phyloP scores from a whole-genome alignment of 805 yeast genomes.

The Wickerhamomyces tratensis region DNA sequence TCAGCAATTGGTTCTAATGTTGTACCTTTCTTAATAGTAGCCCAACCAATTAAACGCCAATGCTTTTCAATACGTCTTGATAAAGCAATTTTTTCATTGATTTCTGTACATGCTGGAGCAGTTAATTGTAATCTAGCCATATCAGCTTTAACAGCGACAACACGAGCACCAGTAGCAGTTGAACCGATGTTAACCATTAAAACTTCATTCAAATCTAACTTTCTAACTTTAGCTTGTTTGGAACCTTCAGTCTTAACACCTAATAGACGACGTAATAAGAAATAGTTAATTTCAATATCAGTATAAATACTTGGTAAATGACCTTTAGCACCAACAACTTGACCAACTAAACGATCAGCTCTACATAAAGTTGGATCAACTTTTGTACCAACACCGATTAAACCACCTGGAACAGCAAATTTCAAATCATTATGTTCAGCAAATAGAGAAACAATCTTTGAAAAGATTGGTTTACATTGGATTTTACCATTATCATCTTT shows the following conservation, averaged over 20 bases:
- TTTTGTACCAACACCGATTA: conserved; percentile 98
- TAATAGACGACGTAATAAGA: conserved; percentile 88
- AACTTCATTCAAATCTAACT: conserved; percentile 88
- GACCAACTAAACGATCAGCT: conserved; percentile 98
- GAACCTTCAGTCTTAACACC: conserved; percentile 99
- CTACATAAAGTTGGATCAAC: conserved; percentile 98
- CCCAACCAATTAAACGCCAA: conserved; percentile 99
- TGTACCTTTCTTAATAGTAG: conserved; percentile 91
- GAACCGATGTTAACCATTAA: conserved; percentile 99
- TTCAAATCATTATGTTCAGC: conserved; percentile 97
- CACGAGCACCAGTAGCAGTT: conserved; percentile 99
- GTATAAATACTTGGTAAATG: conserved; percentile 93
- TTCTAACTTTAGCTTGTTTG: conserved; percentile 94
- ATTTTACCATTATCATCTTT: conserved; percentile 83
- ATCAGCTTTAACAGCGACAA: conserved; percentile 95
- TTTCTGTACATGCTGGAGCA: conserved; percentile 97
- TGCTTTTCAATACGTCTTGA: conserved; percentile 99
- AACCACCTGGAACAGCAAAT: conserved; percentile 99
- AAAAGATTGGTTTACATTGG: conserved; percentile 92
- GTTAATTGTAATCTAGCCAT: conserved; percentile 97
- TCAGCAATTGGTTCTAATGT: conserved; percentile 63
- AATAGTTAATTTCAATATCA: conserved; percentile 95
- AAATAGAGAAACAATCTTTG: conserved; percentile 85
- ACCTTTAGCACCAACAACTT: conserved; percentile 97
- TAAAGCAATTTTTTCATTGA: conserved; percentile 95